Base-by-base conservation (phyloP, 495 filamentous ascomycete genomes). In the Glarea lozoyensis region DNA sequence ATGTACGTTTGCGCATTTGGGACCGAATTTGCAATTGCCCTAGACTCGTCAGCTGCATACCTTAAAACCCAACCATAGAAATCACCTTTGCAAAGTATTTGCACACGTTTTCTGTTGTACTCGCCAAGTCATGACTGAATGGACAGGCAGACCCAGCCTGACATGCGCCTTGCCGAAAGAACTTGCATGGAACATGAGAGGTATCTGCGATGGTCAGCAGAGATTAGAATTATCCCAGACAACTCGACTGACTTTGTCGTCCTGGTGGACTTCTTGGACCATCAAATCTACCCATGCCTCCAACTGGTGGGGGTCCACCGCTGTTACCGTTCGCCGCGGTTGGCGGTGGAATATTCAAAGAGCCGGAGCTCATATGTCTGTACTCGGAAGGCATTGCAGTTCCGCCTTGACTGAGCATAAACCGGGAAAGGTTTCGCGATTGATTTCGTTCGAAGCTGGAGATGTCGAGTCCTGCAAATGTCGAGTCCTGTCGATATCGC, bases 21-120 rank as follows among this genome's bases (percentile, higher is more conserved):
- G 79, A 42, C 92, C 92, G 61, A 97, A 98, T 62, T 98, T 98
- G 80, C 92, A 98, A 65, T 96, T 96, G 43, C 92, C 93, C 88
- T 96, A 45, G 37, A 13, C 29, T n/a, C 34, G 44, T 55, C 42
- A 55, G 55, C 39, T n/a, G 22, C 13, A 10, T 10, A 45, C 1
- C 2, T 32, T 5, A 23, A 5, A 25, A 5, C 29, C 23, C 21
- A 23, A 10, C 16, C 16, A 11, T 11, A 7, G 2, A 13, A 49
- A 77, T 53, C 71, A 94, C 90, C 81, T 96, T 98, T 47, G 86
- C 79, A 52, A 97, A 98, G 65, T 97, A 98, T 67, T 97, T 97
- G 77, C 92, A 98, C 33, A 88, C 81, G 47, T 81, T 86, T 46
- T 93, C 87, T 21, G 79, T 72, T 17, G 86, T 72, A 16, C 79